Evolutionary conservation across 1,284 basidiomycete genomes (phyloP).

Genomic region (Lignosus rhinocerotis): DNA sequence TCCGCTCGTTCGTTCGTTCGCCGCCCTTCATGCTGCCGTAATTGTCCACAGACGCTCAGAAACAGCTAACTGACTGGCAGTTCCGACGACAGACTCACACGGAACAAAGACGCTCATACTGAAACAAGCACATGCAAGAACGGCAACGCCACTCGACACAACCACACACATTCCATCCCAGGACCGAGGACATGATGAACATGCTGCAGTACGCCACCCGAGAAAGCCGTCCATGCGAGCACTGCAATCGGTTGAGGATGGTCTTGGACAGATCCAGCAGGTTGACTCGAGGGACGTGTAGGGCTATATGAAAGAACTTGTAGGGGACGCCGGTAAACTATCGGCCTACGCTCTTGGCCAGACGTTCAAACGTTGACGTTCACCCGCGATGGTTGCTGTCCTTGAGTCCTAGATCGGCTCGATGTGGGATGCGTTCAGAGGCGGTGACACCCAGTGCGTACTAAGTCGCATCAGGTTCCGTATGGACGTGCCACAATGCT

Average conservation of each 20-base stretch:
- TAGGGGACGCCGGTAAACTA: not conserved
- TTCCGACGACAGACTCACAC: slow-evolving; percentile 3
- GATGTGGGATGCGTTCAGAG: not conserved
- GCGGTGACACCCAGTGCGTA: not conserved
- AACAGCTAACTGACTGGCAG: not conserved
- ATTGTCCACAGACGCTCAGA: not conserved
- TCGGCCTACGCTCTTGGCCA: not conserved
- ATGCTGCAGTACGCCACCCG: not conserved
- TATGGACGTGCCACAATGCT: not conserved
- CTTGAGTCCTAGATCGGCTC: not conserved
- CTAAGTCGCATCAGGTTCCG: not conserved
- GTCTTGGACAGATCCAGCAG: not conserved
- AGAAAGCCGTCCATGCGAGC: not conserved
- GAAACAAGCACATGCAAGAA: not conserved
- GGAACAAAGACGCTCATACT: not conserved
- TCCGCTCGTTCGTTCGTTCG: not conserved
- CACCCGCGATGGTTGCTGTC: not conserved
- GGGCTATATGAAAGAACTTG: slow-evolving; percentile 10
- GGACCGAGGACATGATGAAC: not conserved
- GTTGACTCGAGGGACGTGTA: not conserved
- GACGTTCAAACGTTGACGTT: too few species aligned
- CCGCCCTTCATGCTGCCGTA: slow-evolving; percentile 1
- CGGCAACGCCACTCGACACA: not conserved
- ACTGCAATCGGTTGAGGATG: too few species aligned
- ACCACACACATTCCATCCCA: not conserved